These are phyloP conservation scores for Hypholoma fasciculare DNA, from an alignment of 768 basidiomycete genomes.

Conservation along the genomic window DNA sequence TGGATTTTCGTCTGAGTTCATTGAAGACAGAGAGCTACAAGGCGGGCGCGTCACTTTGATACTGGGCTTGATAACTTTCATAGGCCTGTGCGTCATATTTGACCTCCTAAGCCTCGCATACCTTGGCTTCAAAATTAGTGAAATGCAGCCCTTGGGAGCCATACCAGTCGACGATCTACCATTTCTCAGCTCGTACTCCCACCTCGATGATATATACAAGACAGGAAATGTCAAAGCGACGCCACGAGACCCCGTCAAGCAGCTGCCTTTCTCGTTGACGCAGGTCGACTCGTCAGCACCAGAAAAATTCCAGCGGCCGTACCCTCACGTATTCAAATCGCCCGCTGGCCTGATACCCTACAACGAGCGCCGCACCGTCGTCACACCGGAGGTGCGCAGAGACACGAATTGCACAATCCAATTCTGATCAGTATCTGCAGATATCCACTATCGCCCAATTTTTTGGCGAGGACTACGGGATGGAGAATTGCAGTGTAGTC, in stretches of 20 bases:
- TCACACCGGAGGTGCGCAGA: neutral
- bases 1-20: too few relatives aligned
- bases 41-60: too few relatives aligned
- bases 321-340: neutral
- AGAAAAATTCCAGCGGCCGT: neutral
- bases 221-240: neutral
- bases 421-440: neutral
- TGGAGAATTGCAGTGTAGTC: neutral
- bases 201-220: neutral
- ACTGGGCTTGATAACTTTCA: too few relatives aligned
- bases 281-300: neutral
- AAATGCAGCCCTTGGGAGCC: too few relatives aligned
- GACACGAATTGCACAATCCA: neutral
- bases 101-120: too few relatives aligned
- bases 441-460: neutral
- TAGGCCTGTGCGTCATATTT: too few relatives aligned
- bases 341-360: neutral
- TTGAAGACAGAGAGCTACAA: too few relatives aligned
- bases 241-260: neutral
- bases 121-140: too few relatives aligned
- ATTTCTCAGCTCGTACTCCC: neutral
- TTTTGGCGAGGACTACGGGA: neutral
- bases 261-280: neutral
- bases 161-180: neutral
- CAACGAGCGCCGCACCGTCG: neutral